Percentiles rank a stretch among this genome's conserved stretches.
Evolutionary conservation across 306 rosid species (phyloP).

Genomic region (Hylodesmum podocarpum): DNA sequence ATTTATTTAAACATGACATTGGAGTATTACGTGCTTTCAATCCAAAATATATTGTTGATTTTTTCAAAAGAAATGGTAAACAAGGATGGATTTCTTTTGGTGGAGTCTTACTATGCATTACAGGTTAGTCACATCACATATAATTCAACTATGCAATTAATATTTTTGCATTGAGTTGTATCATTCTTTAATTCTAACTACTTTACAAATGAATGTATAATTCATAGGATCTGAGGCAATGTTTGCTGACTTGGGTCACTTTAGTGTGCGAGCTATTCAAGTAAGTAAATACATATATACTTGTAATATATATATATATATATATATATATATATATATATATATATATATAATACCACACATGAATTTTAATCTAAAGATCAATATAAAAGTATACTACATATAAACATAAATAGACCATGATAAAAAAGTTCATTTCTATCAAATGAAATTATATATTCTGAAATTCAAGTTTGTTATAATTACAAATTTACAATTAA

Average conservation of each 20-base stretch:
- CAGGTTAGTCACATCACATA: constrained; percentile 1
- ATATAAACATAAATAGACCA: neutral
- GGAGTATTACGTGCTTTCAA: constrained; percentile 36
- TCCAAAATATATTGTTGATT: constrained; percentile 38
- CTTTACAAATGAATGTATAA: neutral
- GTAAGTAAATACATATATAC: constrained; percentile 40
- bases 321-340: no score
- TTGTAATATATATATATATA: neutral
- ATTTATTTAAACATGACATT: constrained; percentile 31
- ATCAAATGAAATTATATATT: neutral
- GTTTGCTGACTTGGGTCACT: constrained; percentile 90
- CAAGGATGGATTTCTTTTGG: constrained; percentile 41
- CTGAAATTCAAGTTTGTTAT: neutral
- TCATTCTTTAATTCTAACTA: neutral
- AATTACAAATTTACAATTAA: neutral
- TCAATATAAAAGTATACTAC: neutral
- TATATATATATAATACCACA: neutral
- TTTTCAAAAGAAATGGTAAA: constrained; percentile 35
- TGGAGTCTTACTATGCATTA: constrained; percentile 37
- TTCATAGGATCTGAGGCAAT: constrained; percentile 64
- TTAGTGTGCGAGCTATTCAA: constrained; percentile 61
- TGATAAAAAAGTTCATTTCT: neutral
- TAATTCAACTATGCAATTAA: neutral
- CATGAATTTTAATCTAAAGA: no score
- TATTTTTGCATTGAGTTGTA: neutral